Percentiles rank a stretch among this genome's conserved stretches.
phyloP scores from a whole-genome alignment of 768 basidiomycete species.

The Rhizopogon vesiculosus region DNA sequence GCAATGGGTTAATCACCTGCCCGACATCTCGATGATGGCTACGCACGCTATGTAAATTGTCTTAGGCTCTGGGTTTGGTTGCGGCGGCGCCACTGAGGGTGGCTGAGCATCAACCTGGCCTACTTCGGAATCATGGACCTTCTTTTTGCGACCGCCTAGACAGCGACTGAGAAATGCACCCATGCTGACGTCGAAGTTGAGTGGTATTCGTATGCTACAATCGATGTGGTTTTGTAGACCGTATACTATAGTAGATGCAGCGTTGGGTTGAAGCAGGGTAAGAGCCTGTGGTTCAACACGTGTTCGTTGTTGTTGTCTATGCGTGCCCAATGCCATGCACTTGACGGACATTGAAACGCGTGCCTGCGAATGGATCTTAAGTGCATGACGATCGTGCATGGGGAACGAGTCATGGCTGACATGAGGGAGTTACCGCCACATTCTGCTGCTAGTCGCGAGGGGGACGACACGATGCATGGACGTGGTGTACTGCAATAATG shows the following conservation, averaged over 20 bases:
- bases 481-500: too few relatives aligned
- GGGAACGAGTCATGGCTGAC: background rate
- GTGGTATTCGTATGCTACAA: background rate
- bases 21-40: background rate
- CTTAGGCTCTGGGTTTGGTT: background rate
- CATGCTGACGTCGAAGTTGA: background rate
- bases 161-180: background rate
- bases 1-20: background rate
- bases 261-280: background rate
- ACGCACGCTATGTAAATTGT: conserved; percentile 11
- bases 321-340: background rate
- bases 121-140: background rate
- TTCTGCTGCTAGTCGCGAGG: background rate
- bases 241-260: background rate
- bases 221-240: background rate
- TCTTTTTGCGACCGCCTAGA: background rate
- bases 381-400: background rate
- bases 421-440: background rate
- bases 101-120: background rate
- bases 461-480: background rate
- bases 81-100: background rate
- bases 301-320: background rate
- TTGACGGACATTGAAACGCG: background rate
- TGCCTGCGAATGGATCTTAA: background rate
- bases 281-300: background rate